These are phyloP conservation scores for Fusarium illudens DNA, from an alignment of 2,329 filamentous ascomycete species.

Conservation along the genomic window DNA sequence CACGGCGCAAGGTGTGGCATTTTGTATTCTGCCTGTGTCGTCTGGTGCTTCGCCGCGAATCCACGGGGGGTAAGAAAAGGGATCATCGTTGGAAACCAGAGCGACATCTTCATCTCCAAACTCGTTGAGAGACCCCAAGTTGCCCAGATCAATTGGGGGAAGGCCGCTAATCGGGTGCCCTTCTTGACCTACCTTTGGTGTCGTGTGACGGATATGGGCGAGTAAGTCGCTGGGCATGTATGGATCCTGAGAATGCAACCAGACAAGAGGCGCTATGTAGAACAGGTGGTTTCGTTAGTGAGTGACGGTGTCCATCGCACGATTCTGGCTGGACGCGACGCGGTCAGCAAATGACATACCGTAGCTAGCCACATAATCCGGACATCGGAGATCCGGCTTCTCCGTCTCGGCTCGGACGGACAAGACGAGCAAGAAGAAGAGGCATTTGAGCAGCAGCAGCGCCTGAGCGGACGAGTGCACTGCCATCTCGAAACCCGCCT, in stretches of 20 bases:
- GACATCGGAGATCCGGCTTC: conserved; percentile 23
- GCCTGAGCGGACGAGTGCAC: background rate
- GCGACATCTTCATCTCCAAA: conserved; percentile 25
- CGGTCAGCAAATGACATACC: conserved; percentile 36
- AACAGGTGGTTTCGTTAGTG: conserved; percentile 1
- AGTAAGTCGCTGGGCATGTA: conserved; percentile 45
- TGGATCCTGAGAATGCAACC: conserved; percentile 46
- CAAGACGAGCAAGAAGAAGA: conserved; percentile 9
- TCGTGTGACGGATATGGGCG: conserved; percentile 43
- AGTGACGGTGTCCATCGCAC: background rate
- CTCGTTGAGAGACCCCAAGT: conserved; percentile 42
- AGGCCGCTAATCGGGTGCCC: conserved; percentile 29
- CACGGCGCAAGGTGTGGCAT: conserved; percentile 44
- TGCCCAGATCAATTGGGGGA: conserved; percentile 40
- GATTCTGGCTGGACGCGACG: background rate
- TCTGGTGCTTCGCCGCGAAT: conserved; percentile 41
- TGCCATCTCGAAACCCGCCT: conserved; percentile 14
- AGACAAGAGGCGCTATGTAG: conserved; percentile 46
- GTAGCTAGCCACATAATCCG: conserved; percentile 43
- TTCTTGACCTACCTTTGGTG: conserved; percentile 36
- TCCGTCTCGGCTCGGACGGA: conserved; percentile 16
- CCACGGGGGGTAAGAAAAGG: conserved; percentile 40
- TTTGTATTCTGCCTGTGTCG: conserved; percentile 27
- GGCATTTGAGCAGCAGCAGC: background rate
- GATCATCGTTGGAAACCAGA: conserved; percentile 43